phyloP scores from a whole-genome alignment of 192 early-diverging fungal genomes.

The Gigaspora rosea region DNA sequence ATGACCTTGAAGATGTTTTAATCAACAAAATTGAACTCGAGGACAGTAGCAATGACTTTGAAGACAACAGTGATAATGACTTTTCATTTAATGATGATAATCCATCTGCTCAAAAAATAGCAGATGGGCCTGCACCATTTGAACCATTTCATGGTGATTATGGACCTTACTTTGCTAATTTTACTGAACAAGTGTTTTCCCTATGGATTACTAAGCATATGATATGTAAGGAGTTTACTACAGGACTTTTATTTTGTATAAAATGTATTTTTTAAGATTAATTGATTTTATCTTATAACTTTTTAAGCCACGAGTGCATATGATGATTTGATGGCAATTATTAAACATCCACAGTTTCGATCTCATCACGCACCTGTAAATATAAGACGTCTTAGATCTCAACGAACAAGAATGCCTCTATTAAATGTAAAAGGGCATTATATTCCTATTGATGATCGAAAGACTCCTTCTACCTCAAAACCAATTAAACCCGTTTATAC shows the following conservation, averaged over 20 bases:
- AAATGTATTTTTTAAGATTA: too few relatives aligned
- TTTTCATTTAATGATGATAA: too few relatives aligned
- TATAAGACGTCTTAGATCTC: not conserved
- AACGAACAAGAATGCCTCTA: not conserved
- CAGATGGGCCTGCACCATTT: too few relatives aligned
- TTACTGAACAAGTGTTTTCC: too few relatives aligned
- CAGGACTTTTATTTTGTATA: not conserved
- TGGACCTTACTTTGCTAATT: too few relatives aligned
- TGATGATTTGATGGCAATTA: not conserved
- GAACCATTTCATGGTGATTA: too few relatives aligned
- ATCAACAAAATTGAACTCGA: too few relatives aligned
- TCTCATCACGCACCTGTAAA: not conserved
- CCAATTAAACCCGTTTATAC: not conserved
- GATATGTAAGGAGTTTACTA: not conserved
- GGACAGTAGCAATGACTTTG: too few relatives aligned
- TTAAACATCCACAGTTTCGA: not conserved
- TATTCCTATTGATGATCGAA: not conserved
- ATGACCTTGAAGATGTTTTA: too few relatives aligned
- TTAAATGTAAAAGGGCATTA: not conserved
- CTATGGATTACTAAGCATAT: conserved; percentile 1
- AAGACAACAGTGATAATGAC: too few relatives aligned
- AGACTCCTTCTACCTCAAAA: conserved; percentile 8
- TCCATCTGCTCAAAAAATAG: too few relatives aligned
- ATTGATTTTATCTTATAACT: not conserved
- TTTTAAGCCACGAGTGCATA: not conserved